Conservation (phyloP, 441 rosid genomes). For the Pelargonium myrrhifolium region DNA sequence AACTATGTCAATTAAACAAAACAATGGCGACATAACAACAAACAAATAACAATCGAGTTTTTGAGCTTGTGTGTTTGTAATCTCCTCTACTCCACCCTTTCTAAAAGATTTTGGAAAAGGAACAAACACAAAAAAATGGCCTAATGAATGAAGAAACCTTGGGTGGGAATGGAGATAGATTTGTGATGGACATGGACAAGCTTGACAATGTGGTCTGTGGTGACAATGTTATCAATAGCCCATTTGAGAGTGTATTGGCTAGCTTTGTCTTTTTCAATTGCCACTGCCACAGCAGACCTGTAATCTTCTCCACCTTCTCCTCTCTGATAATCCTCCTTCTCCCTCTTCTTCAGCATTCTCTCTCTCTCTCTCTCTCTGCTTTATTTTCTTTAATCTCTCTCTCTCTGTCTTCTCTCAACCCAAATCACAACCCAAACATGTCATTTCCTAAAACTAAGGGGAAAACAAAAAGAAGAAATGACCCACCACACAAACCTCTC, state of each 20-base stretch:
- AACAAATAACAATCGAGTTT: too few relatives aligned
- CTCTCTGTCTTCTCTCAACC: too few relatives aligned
- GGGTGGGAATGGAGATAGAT: neutral
- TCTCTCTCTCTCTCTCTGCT: neutral
- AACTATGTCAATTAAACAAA: too few relatives aligned
- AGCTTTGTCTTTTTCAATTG: neutral
- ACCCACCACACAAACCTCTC: too few relatives aligned
- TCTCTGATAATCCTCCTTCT: neutral
- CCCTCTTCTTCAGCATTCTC: neutral
- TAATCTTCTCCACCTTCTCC: neutral
- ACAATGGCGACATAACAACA: too few relatives aligned
- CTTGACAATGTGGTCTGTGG: neutral
- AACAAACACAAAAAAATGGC: neutral
- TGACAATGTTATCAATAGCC: constrained; percentile 12
- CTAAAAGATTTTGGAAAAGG: too few relatives aligned
- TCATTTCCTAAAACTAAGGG: too few relatives aligned
- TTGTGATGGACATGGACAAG: constrained; percentile 14
- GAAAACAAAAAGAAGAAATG: too few relatives aligned
- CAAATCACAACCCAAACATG: too few relatives aligned
- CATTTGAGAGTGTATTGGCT: constrained; percentile 19
- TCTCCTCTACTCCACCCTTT: too few relatives aligned
- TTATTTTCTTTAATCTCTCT: too few relatives aligned
- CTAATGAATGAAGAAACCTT: neutral
- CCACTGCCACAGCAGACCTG: constrained; percentile 9
- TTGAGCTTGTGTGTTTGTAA: too few relatives aligned